Evolutionary conservation across 108 stramenopile genomes (phyloP).

Genomic region (Craspedostauros australis): DNA sequence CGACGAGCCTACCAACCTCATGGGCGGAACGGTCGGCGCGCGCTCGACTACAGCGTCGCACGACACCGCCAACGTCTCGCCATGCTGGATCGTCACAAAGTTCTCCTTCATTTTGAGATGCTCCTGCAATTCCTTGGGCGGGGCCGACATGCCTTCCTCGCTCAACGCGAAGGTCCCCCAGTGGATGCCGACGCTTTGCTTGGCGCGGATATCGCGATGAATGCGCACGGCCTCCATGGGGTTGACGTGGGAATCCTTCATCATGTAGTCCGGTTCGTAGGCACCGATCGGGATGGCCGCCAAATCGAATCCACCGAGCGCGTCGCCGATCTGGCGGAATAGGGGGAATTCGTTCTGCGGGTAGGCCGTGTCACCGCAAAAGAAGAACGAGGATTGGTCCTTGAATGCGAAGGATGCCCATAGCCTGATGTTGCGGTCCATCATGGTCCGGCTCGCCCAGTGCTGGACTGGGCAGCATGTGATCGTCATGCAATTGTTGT

Average conservation of each 20-base stretch:
- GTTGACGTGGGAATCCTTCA: slow-evolving; percentile 76
- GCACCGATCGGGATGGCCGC: slow-evolving; percentile 93
- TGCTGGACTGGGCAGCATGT: slow-evolving; percentile 89
- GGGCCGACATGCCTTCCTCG: slow-evolving; percentile 68
- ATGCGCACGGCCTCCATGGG: slow-evolving; percentile 84
- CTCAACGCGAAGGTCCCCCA: slow-evolving; percentile 87
- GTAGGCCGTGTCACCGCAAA: slow-evolving; percentile 27
- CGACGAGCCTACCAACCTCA: too few relatives aligned
- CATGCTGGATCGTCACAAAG: too few relatives aligned
- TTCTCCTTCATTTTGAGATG: slow-evolving; percentile 2
- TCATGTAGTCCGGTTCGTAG: slow-evolving; percentile 86
- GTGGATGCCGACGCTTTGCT: slow-evolving; percentile 80
- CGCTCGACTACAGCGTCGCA: too few relatives aligned
- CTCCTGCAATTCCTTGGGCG: slow-evolving; percentile 35
- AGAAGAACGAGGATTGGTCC: slow-evolving; percentile 5
- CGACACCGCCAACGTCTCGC: too few relatives aligned
- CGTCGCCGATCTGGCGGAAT: slow-evolving; percentile 81
- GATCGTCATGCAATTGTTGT: slow-evolving; percentile 20
- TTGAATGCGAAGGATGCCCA: slow-evolving; percentile 80
- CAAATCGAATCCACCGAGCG: slow-evolving; percentile 79
- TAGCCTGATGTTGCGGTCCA: slow-evolving; percentile 78
- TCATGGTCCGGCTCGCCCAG: slow-evolving; percentile 83
- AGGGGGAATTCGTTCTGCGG: slow-evolving; percentile 53
- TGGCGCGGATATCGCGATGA: slow-evolving; percentile 49
- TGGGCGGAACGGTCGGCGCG: too few relatives aligned